A percentile compares a stretch with the other conserved stretches of the same genome.
Conservation (phyloP, 768 basidiomycete genomes). For the Amanita fuliginea region DNA sequence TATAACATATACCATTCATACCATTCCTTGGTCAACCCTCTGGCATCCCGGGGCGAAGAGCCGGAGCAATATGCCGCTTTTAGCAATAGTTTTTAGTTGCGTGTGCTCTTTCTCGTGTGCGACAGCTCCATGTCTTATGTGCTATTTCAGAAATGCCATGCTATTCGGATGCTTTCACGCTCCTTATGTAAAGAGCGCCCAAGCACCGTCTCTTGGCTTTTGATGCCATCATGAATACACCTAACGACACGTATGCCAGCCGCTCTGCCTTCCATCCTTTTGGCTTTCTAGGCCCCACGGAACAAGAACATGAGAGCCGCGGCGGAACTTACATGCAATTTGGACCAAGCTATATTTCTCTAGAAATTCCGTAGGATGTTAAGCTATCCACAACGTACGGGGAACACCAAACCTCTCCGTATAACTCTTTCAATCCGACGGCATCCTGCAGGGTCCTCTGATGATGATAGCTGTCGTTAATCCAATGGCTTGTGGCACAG, state of each 20-base stretch:
- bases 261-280: background rate
- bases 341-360: background rate
- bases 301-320: background rate
- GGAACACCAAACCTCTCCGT: no score
- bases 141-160: background rate
- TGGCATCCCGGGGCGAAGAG: background rate
- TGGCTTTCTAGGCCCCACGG: background rate
- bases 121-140: background rate
- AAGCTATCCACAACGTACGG: no score
- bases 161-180: background rate
- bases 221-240: background rate
- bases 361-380: background rate
- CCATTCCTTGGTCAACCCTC: background rate
- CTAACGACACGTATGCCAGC: background rate
- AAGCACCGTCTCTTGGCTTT: background rate
- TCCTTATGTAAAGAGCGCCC: background rate
- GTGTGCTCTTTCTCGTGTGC: background rate
- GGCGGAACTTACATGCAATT: background rate
- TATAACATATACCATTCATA: background rate
- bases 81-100: background rate
- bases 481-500: slow-evolving; percentile 3
- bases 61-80: background rate
- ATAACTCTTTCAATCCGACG: no score
- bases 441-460: slow-evolving; percentile 1
- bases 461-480: background rate